Conservation (phyloP, 768 basidiomycete genomes). For the Mycena floridula region DNA sequence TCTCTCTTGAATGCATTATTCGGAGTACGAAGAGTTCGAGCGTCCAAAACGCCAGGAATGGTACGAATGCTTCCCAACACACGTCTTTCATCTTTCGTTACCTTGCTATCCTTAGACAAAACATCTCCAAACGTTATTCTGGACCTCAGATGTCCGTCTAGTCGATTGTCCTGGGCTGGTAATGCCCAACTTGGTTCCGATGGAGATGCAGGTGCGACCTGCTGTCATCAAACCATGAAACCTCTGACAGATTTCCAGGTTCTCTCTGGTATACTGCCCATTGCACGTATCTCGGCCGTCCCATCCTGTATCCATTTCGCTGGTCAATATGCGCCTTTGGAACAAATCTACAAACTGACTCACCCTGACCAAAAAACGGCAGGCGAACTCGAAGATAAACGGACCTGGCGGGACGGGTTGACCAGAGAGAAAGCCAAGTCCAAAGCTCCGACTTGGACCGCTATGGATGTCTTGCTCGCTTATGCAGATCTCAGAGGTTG, state of each 20-base stretch:
- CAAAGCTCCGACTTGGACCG: slow-evolving; percentile 57
- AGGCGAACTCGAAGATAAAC: slow-evolving; percentile 49
- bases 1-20: slow-evolving; percentile 90
- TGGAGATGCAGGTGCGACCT: slow-evolving; percentile 70
- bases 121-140: slow-evolving; percentile 92
- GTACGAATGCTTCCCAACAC: slow-evolving; percentile 24
- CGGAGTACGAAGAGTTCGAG: slow-evolving; percentile 68
- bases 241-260: slow-evolving; percentile 33
- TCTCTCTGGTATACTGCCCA: slow-evolving; percentile 66
- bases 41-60: slow-evolving; percentile 85
- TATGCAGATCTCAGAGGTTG: slow-evolving; percentile 76
- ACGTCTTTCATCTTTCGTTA: background rate
- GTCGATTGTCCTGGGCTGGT: slow-evolving; percentile 96
- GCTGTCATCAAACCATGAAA: slow-evolving; percentile 3
- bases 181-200: slow-evolving; percentile 75
- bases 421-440: slow-evolving; percentile 17
- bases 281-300: slow-evolving; percentile 78
- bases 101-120: slow-evolving; percentile 55
- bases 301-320: slow-evolving; percentile 77
- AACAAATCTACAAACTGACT: slow-evolving; percentile 54
- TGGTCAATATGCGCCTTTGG: slow-evolving; percentile 67
- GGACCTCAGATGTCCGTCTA: slow-evolving; percentile 79
- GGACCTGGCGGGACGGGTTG: slow-evolving; percentile 67
- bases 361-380: slow-evolving; percentile 39
- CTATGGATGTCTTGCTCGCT: slow-evolving; percentile 77